Conservation (phyloP, 1,284 basidiomycete species). For the Filobasidium uniguttulatum region DNA sequence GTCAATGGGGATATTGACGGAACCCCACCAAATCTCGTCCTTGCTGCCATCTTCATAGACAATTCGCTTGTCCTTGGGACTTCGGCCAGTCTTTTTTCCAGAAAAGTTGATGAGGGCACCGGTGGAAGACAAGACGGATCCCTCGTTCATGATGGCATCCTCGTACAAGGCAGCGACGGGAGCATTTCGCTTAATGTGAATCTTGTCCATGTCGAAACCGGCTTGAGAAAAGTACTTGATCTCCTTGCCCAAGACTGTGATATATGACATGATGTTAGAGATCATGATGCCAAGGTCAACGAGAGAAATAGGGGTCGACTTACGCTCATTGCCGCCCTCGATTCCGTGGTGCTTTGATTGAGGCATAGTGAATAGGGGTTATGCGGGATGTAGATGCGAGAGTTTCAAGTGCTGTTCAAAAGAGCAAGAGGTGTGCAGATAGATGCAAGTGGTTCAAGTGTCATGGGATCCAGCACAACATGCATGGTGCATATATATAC, state of each 20-base stretch:
- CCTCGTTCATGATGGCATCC: slow-evolving; percentile 95
- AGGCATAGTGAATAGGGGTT: slow-evolving; percentile 12
- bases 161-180: slow-evolving; percentile 92
- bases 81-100: slow-evolving; percentile 97
- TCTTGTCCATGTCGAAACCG: slow-evolving; percentile 76
- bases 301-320: no score
- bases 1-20: slow-evolving; percentile 99
- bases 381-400: no score
- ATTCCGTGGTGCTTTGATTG: slow-evolving; percentile 9
- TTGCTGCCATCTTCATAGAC: slow-evolving; percentile 96
- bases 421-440: no score
- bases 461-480: no score
- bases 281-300: neutral
- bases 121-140: slow-evolving; percentile 88
- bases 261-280: neutral
- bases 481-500: no score
- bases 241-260: slow-evolving; percentile 64
- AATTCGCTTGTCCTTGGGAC: slow-evolving; percentile 99
- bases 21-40: slow-evolving; percentile 99
- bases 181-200: slow-evolving; percentile 69
- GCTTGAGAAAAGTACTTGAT: slow-evolving; percentile 98
- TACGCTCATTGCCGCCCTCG: slow-evolving; percentile 11
- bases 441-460: neutral
- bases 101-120: slow-evolving; percentile 99
- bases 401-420: no score